Base-by-base conservation (phyloP, 768 basidiomycete genomes). In the Nidula microcarpa region DNA sequence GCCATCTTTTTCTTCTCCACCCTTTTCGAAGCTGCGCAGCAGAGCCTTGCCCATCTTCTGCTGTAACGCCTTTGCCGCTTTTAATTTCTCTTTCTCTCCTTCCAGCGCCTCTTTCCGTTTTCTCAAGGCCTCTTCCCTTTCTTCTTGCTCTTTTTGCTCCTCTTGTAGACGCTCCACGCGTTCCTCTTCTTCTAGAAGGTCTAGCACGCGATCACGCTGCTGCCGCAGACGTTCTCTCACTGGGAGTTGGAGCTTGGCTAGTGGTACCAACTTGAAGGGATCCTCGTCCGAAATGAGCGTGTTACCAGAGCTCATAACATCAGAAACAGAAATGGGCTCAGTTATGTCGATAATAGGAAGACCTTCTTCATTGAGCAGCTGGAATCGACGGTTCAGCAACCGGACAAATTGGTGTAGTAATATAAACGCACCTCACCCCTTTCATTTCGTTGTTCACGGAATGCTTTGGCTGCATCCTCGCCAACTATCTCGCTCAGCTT, bases 41-140 rank as follows among this genome's bases (percentile, higher is more conserved):
- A 91, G 72, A 0, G 87, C 82, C 58, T 77, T 82, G 2, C 88
- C 89, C 87, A 92, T 89, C 69, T 82, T 88, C 73, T 82, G 87
- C 65, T 89, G 87, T 64, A 89, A 68, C 53, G 85, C 77, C 53
- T 71, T 74, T 1, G 73, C 70, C 17, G 68, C 70, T 55, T 73
- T 71, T 32, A 72, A 50, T 49, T 66, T 70, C 47, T 68, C 73
- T 50, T 69, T 68, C 55, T 76, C 76, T 35, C 62, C 65, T 47
- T 61, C 63, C 13, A 75, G 75, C 4, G 75, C 80, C 55, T 80
- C 74, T 59, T 74, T 80, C 23, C 78, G 74, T 60, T 75, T 78
- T 57, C 73, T 78, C 16, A 81, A 61, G n/a, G 74, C 69, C 39
- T 81, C 79, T 58, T 73, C 71, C 45, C 68, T 69, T 53, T 66